phyloP scores from a whole-genome alignment of 2,329 filamentous ascomycete species.

The Pseudogymnoascus sp. region DNA sequence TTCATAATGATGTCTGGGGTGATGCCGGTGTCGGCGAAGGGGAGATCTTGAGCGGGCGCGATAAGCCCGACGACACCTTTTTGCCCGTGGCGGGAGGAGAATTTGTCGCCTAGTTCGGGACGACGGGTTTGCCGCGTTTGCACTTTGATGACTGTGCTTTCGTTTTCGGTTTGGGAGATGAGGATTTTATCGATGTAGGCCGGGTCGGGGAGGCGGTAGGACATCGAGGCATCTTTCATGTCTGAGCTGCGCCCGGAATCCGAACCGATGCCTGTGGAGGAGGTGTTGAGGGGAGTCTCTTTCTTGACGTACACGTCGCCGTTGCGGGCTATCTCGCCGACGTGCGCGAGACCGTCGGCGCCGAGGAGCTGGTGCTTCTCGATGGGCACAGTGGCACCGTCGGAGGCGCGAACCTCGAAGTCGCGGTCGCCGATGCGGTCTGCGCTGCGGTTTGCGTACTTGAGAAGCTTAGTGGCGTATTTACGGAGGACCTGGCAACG shows the following conservation, averaged over 20 bases:
- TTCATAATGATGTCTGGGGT: conserved; percentile 99
- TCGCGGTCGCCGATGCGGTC: conserved; percentile 57
- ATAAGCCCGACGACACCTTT: conserved; percentile 98
- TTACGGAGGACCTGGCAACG: conserved; percentile 98
- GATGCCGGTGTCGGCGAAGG: conserved; percentile 83
- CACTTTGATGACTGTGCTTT: conserved; percentile 82
- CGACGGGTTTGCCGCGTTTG: conserved; percentile 92
- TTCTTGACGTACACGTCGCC: conserved; percentile 91
- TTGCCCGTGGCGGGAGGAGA: conserved; percentile 95
- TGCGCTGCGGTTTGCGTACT: conserved; percentile 72
- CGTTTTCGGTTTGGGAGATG: conserved; percentile 80
- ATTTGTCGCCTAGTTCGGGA: conserved; percentile 95
- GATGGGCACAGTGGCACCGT: conserved; percentile 51
- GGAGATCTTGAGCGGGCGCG: conserved; percentile 92
- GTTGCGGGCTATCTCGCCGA: conserved; percentile 67
- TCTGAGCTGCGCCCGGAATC: conserved; percentile 55
- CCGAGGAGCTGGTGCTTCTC: conserved; percentile 68
- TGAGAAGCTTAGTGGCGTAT: conserved; percentile 75
- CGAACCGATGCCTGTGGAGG: conserved; percentile 60
- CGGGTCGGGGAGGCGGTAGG: conserved; percentile 75
- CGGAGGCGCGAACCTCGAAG: conserved; percentile 42
- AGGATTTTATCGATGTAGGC: conserved; percentile 95
- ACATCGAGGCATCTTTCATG: conserved; percentile 57
- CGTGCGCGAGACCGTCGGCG: conserved; percentile 77
- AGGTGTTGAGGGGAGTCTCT: conserved; percentile 70